These are phyloP conservation scores for Camelina neglecta DNA, from an alignment of 345 rosid genomes.

Conservation along the genomic window DNA sequence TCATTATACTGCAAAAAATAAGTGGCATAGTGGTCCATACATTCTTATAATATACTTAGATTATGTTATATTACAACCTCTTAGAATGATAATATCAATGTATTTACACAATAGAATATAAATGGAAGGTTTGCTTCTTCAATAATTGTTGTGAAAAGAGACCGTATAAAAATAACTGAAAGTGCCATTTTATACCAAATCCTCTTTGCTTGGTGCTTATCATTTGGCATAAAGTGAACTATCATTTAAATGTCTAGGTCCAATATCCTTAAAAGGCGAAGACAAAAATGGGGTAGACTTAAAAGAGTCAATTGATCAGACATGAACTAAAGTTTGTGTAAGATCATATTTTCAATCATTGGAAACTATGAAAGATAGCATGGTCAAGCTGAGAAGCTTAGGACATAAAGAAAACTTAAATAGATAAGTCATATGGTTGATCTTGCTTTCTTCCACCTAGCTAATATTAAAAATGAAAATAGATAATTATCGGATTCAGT, in stretches of 20 bases:
- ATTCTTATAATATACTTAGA: not conserved
- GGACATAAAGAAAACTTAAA: not conserved
- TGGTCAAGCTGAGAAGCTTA: conserved; percentile 13
- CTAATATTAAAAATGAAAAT: not conserved
- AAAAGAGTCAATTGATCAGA: conserved; percentile 15
- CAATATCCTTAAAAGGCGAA: conserved; percentile 16
- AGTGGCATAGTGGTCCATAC: conserved; percentile 1
- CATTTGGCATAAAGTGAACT: conserved; percentile 32
- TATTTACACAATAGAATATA: not conserved
- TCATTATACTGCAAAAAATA: not conserved
- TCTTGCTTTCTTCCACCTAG: not conserved
- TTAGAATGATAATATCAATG: not conserved
- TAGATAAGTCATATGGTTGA: not conserved
- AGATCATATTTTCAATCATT: conserved; percentile 23
- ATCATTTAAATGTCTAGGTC: conserved; percentile 6
- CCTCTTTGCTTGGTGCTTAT: conserved; percentile 15
- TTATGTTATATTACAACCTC: not conserved
- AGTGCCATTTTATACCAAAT: not conserved
- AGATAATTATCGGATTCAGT: not conserved
- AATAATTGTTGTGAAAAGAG: conserved; percentile 9
- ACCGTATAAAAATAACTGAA: not conserved
- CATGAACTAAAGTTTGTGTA: conserved; percentile 17
- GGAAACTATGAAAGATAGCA: conserved; percentile 28
- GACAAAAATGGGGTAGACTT: conserved; percentile 15
- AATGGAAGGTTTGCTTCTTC: not conserved